These are phyloP conservation scores for Leccinellum albellum DNA, from an alignment of 768 basidiomycete genomes.

Conservation along the genomic window DNA sequence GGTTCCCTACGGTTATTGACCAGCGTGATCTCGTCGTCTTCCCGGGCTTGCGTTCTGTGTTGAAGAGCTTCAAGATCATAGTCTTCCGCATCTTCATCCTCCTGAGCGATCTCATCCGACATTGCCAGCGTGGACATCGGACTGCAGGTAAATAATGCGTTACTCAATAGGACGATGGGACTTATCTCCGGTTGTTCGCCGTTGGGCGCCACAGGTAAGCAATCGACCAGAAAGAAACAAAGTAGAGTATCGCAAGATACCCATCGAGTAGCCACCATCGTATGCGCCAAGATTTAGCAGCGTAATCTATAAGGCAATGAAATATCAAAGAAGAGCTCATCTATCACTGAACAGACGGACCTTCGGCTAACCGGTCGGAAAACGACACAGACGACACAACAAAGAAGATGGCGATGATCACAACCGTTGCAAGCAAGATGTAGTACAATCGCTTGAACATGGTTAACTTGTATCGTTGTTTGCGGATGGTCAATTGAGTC, in stretches of 20 bases:
- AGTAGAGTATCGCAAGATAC: conserved; percentile 86
- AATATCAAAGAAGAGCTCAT: background rate
- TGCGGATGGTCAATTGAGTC: conserved; percentile 75
- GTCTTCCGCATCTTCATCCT: conserved; percentile 90
- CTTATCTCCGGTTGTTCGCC: conserved; percentile 83
- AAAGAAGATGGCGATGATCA: conserved; percentile 86
- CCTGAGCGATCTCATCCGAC: conserved; percentile 95
- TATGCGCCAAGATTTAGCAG: conserved; percentile 82
- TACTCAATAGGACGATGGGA: conserved; percentile 15
- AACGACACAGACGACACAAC: conserved; percentile 89
- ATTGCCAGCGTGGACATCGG: conserved; percentile 73
- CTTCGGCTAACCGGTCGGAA: conserved; percentile 87
- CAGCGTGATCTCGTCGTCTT: conserved; percentile 68
- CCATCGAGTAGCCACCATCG: conserved; percentile 98
- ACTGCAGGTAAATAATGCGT: conserved; percentile 16
- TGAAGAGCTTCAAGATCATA: conserved; percentile 82
- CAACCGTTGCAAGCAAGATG: conserved; percentile 77
- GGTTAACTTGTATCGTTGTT: conserved; percentile 78
- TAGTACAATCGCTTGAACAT: conserved; percentile 89
- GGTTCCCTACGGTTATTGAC: conserved; percentile 57
- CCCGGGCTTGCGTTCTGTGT: conserved; percentile 45
- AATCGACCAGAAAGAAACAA: conserved; percentile 74
- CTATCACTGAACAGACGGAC: conserved; percentile 35
- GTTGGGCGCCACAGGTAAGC: conserved; percentile 93
- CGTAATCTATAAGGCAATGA: conserved; percentile 62